Base-by-base conservation (phyloP, 2,329 filamentous ascomycete genomes). In the Paraphoma sp. region DNA sequence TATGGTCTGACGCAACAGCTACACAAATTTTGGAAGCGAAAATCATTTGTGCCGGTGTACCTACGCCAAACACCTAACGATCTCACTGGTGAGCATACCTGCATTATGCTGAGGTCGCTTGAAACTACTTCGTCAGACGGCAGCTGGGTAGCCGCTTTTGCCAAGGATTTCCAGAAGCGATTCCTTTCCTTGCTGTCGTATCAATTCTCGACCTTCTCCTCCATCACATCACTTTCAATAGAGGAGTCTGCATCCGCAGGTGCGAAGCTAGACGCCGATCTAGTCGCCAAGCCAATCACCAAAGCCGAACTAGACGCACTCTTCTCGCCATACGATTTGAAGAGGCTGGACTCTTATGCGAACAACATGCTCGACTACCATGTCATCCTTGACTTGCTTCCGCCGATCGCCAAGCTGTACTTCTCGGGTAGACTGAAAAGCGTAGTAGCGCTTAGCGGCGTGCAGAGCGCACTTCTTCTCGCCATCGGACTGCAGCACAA, bases 291-390 rank as follows among this genome's bases (percentile, higher is more conserved):
- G 3, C 79, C 86, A 1, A 80, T 99, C 50, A 87, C 82, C 11
- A 96, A 96, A 78, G 62, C 79, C 0, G 90, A 93, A 59, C 84
- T 99, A 6, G 93, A 97, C 70, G 81, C 82, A 14, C 77, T 89
- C 2, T 86, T 99, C 76, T 92, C 91, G 3, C 93, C 95, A 0
- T 98, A 95, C 74, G 95, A 99, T 75, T 86, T 97, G 60, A 98
- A 98, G 81, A 89, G 95, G 29, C 83, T 99, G 3, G 94, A 97
- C 73, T 93, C 91, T 43, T 99, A 99, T 70, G 92, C 95, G 14
- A 96, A 96, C 78, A 97, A 96, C 78, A 91, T 97, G 84, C 87
- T 99, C 42, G 96, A 99, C 78, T 97, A 98, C 81, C 96, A 97
- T 72, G 93, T 97, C 66, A 95, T 99, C 53, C 85, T 98, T 29